A percentile compares a stretch with the other conserved stretches of the same genome.
These are phyloP conservation scores for Vanrija sp. DNA, from an alignment of 1,284 basidiomycete genomes.

Conservation along the genomic window DNA sequence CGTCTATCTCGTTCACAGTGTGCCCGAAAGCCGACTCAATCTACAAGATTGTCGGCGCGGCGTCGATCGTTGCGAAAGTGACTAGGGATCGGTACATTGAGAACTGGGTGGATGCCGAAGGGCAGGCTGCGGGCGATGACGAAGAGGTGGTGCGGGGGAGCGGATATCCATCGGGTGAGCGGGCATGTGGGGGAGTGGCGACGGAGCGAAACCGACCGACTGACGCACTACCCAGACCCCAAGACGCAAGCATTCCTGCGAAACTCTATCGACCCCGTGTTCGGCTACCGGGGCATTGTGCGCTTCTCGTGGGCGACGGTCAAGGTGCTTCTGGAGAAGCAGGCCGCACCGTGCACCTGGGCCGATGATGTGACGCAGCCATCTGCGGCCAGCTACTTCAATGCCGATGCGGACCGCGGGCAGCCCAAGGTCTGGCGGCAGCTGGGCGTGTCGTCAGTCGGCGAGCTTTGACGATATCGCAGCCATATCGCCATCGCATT, in stretches of 20 bases:
- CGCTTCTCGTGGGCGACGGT: conserved; percentile 96
- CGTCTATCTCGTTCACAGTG: conserved; percentile 80
- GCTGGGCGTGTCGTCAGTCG: conserved; percentile 65
- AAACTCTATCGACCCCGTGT: conserved; percentile 74
- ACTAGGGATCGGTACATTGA: conserved; percentile 89
- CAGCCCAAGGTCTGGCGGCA: conserved; percentile 68
- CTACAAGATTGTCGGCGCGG: conserved; percentile 95
- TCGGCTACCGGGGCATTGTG: conserved; percentile 86
- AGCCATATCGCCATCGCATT: too few relatives aligned
- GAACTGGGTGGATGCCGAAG: conserved; percentile 62
- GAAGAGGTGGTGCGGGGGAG: conserved; percentile 56
- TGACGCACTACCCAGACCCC: conserved; percentile 61
- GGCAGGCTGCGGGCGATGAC: not conserved
- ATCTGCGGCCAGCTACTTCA: conserved; percentile 68
- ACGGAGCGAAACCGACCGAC: not conserved
- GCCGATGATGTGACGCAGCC: conserved; percentile 70
- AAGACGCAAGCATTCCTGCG: conserved; percentile 86
- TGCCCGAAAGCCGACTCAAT: conserved; percentile 89
- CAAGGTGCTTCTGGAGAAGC: conserved; percentile 78
- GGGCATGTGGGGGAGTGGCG: not conserved
- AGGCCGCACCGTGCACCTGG: conserved; percentile 75
- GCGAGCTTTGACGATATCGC: conserved; percentile 39
- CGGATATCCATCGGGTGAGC: conserved; percentile 80
- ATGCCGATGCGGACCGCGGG: conserved; percentile 58
- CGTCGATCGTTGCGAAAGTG: conserved; percentile 91